Conservation (phyloP, 2,329 filamentous ascomycete genomes). For the Furcasterigmium sp. region DNA sequence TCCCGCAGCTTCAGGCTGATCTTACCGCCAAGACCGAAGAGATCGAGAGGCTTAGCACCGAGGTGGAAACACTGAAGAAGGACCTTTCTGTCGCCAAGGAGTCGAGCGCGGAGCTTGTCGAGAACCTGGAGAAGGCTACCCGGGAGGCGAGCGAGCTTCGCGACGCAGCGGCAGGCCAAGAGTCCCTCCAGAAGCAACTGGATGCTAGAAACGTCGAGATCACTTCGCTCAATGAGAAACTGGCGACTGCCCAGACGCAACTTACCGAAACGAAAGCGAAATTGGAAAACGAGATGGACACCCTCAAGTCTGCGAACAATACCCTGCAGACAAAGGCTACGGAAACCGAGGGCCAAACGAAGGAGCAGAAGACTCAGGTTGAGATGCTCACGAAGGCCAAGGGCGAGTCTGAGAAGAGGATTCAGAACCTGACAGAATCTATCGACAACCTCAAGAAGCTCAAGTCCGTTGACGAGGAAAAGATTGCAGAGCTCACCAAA, state of each 20-base stretch:
- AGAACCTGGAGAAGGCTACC: conserved; percentile 63
- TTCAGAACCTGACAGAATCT: conserved; percentile 32
- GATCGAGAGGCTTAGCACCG: conserved; percentile 62
- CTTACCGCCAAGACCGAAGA: conserved; percentile 65
- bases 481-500: conserved; percentile 33
- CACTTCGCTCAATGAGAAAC: conserved; percentile 41
- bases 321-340: conserved; percentile 20
- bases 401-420: conserved; percentile 35
- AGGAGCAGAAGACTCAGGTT: conserved; percentile 23
- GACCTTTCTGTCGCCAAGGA: conserved; percentile 70
- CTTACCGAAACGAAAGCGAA: conserved; percentile 37
- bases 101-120: conserved; percentile 59
- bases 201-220: conserved; percentile 43
- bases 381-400: conserved; percentile 30
- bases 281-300: conserved; percentile 17
- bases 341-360: conserved; percentile 13
- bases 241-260: conserved; percentile 36
- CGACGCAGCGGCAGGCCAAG: conserved; percentile 31
- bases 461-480: conserved; percentile 33
- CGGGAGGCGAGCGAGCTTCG: conserved; percentile 51
- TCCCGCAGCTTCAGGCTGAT: conserved; percentile 74
- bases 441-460: conserved; percentile 32
- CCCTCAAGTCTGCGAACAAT: conserved; percentile 18
- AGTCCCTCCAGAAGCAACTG: conserved; percentile 44
- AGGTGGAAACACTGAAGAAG: conserved; percentile 62